Conservation (phyloP, 192 early-diverging fungal species). For the Backusella tarrabulga region DNA sequence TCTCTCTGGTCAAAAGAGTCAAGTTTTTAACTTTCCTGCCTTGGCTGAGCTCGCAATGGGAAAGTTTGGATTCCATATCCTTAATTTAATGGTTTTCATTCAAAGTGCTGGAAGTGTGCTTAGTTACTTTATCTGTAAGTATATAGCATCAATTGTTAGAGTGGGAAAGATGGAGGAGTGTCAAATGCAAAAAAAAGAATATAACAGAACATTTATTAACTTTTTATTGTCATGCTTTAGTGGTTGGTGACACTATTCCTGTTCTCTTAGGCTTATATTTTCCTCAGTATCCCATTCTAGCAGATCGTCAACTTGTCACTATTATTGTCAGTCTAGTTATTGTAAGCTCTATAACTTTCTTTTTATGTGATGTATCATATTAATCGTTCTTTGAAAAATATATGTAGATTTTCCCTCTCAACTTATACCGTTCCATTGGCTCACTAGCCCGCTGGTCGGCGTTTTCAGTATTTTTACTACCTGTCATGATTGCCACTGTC, state of each 20-base stretch:
- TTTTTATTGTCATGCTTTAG: slow-evolving; percentile 12
- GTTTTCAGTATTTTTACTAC: slow-evolving; percentile 56
- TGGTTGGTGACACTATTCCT: slow-evolving; percentile 51
- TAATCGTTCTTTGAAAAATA: neutral
- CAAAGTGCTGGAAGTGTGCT: slow-evolving; percentile 60
- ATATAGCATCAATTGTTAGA: neutral
- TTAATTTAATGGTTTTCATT: slow-evolving; percentile 56
- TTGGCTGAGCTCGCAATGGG: slow-evolving; percentile 56
- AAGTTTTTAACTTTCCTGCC: slow-evolving; percentile 51
- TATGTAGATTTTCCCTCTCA: slow-evolving; percentile 54
- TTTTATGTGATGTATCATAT: neutral
- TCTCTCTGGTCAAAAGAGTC: slow-evolving; percentile 45
- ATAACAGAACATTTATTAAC: neutral
- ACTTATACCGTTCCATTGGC: slow-evolving; percentile 62
- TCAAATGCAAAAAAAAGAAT: neutral
- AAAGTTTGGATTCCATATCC: slow-evolving; percentile 44
- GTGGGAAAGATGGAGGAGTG: neutral
- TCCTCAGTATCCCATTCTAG: slow-evolving; percentile 27
- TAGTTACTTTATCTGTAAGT: slow-evolving; percentile 57
- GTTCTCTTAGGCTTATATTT: slow-evolving; percentile 34
- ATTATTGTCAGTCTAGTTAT: slow-evolving; percentile 37
- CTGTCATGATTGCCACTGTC: slow-evolving; percentile 60
- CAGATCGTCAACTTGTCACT: slow-evolving; percentile 36
- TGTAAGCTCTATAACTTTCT: slow-evolving; percentile 25
- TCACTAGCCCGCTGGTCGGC: slow-evolving; percentile 55